Conservation (phyloP, 192 early-diverging fungal genomes). For the Diversispora eburnea region DNA sequence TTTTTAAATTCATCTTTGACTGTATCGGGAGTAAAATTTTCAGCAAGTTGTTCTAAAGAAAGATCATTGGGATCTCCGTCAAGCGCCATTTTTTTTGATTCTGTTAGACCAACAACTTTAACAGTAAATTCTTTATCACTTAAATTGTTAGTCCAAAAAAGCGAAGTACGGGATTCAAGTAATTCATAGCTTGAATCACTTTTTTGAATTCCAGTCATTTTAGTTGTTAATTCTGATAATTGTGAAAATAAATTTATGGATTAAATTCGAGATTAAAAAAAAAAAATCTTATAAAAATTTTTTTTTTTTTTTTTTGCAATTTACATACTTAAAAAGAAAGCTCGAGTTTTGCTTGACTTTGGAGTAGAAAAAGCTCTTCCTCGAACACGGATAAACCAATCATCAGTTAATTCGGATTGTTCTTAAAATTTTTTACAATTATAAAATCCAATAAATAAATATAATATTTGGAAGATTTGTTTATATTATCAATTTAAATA, state of each 20-base stretch:
- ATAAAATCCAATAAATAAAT: not conserved
- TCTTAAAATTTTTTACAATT: not conserved
- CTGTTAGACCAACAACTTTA: slow-evolving; percentile 18
- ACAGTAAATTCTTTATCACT: slow-evolving; percentile 9
- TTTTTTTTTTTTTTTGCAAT: not conserved
- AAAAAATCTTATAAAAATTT: not conserved
- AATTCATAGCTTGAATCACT: slow-evolving; percentile 26
- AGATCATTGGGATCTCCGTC: slow-evolving; percentile 30
- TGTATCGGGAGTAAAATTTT: not conserved
- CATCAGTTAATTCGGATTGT: not conserved
- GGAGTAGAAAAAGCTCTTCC: slow-evolving; percentile 45
- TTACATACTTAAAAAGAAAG: slow-evolving; percentile 37
- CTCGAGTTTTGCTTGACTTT: slow-evolving; percentile 34
- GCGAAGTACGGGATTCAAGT: slow-evolving; percentile 15
- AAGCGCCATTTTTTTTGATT: slow-evolving; percentile 26
- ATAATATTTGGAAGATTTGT: not conserved
- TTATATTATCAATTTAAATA: not conserved
- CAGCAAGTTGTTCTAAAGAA: no score
- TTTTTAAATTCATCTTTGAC: no score
- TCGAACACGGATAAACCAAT: slow-evolving; percentile 45
- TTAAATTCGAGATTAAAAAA: not conserved
- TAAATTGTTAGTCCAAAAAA: slow-evolving; percentile 29
- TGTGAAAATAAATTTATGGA: not conserved
- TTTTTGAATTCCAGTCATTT: slow-evolving; percentile 6
- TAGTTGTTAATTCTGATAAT: slow-evolving; percentile 6